A percentile compares a stretch with the other conserved stretches of the same genome.
Evolutionary conservation across 352 stramenopile genomes (phyloP).

Genomic region (Phytophthora rubi): DNA sequence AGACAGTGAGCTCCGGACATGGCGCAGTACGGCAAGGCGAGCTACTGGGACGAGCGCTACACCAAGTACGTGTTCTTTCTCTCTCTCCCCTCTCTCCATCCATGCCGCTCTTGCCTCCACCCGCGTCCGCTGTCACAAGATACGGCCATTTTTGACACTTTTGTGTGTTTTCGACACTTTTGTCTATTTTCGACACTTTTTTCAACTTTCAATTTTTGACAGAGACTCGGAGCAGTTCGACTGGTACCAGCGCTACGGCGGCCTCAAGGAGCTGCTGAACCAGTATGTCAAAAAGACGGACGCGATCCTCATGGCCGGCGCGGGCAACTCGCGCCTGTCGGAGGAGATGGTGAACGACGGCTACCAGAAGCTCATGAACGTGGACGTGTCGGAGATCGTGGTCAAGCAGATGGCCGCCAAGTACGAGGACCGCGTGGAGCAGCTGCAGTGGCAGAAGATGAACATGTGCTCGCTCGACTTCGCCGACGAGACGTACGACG

Average conservation of each 20-base stretch:
- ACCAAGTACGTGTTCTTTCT: conserved; percentile 76
- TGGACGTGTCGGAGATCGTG: conserved; percentile 95
- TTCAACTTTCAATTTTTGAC: not conserved
- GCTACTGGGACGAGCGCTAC: conserved; percentile 95
- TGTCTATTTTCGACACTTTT: conserved; percentile 4
- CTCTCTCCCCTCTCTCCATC: not conserved
- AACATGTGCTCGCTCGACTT: conserved; percentile 95
- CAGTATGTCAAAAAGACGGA: conserved; percentile 96
- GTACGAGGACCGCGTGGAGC: conserved; percentile 91
- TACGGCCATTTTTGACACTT: not conserved
- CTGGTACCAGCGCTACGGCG: conserved; percentile 95
- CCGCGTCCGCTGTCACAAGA: not conserved
- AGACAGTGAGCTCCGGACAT: conserved; percentile 36
- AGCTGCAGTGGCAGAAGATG: conserved; percentile 95
- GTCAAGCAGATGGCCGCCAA: conserved; percentile 95
- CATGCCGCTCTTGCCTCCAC: not conserved
- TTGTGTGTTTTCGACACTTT: conserved; percentile 1
- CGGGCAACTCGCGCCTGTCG: conserved; percentile 93
- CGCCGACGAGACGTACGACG: conserved; percentile 94
- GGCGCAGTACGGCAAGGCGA: conserved; percentile 93
- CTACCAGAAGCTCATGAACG: conserved; percentile 95
- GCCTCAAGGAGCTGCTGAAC: conserved; percentile 88
- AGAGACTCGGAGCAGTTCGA: conserved; percentile 95
- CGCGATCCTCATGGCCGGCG: conserved; percentile 92
- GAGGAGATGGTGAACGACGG: conserved; percentile 97